These are phyloP conservation scores for Filobasidium floriforme DNA, from an alignment of 768 basidiomycete species.

Conservation along the genomic window DNA sequence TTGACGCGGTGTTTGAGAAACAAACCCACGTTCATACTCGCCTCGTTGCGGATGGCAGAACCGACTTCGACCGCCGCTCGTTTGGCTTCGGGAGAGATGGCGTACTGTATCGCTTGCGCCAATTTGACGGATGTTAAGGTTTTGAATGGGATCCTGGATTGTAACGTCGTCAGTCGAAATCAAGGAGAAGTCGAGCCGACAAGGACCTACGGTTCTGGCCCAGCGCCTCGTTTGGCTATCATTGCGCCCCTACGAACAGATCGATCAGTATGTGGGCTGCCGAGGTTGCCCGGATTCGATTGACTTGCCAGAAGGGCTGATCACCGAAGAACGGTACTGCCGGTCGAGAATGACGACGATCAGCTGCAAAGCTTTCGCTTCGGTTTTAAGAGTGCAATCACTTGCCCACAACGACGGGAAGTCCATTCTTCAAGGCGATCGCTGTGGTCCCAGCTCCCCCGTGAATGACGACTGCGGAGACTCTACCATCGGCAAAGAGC, in stretches of 20 bases:
- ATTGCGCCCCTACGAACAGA: conserved; percentile 51
- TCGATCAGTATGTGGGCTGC: neutral
- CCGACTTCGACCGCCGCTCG: conserved; percentile 52
- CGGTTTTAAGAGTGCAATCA: neutral
- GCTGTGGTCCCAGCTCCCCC: conserved; percentile 64
- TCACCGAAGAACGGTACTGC: conserved; percentile 61
- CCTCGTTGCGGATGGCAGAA: conserved; percentile 52
- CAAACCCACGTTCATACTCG: conserved; percentile 28
- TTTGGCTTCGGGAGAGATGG: conserved; percentile 50
- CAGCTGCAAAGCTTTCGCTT: neutral
- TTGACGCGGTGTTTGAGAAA: neutral
- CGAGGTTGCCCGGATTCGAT: neutral
- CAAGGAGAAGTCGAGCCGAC: neutral
- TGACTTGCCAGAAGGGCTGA: conserved; percentile 43
- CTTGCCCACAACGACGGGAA: conserved; percentile 52
- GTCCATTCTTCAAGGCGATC: conserved; percentile 55
- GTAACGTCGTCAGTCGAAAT: neutral
- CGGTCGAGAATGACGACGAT: neutral
- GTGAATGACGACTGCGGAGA: conserved; percentile 57
- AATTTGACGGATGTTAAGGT: conserved; percentile 52
- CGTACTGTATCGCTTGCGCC: conserved; percentile 52
- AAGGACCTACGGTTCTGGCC: conserved; percentile 50
- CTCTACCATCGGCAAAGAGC: conserved; percentile 55
- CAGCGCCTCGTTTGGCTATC: conserved; percentile 58
- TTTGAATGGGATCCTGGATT: conserved; percentile 50